phyloP scores from a whole-genome alignment of 2,329 filamentous ascomycete species.

The Pseudogymnoascus sp. region DNA sequence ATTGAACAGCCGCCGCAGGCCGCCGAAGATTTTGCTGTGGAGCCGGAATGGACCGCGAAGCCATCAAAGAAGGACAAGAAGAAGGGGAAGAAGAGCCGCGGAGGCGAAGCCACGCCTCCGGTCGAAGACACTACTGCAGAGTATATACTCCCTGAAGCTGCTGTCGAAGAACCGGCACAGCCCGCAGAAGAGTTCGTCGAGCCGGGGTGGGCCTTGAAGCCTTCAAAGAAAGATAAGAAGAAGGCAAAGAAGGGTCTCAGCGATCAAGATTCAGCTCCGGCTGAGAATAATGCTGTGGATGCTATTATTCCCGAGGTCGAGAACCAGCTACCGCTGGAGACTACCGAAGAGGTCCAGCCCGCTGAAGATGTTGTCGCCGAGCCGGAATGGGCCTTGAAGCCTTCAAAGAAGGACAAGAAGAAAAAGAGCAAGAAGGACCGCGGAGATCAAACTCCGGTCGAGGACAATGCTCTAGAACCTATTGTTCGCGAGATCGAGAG shows the following conservation, averaged over 20 bases:
- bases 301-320: background rate
- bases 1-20: background rate
- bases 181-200: background rate
- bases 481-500: background rate
- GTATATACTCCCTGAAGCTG: background rate
- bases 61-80: constrained; percentile 37
- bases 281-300: background rate
- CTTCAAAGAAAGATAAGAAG: constrained; percentile 28
- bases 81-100: constrained; percentile 24
- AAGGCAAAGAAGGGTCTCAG: constrained; percentile 25
- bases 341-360: background rate
- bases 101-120: background rate
- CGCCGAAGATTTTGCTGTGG: background rate
- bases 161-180: background rate
- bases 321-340: too few species aligned
- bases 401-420: constrained; percentile 36
- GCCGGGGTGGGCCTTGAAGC: background rate
- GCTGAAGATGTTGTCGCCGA: background rate
- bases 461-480: background rate
- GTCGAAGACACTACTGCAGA: background rate
- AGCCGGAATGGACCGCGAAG: background rate
- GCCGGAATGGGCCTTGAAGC: background rate
- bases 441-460: background rate
- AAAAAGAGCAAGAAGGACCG: constrained; percentile 15
- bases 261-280: background rate